Evolutionary conservation across 129 eudicot species (phyloP).

Genomic region (Saussurea involucrata): DNA sequence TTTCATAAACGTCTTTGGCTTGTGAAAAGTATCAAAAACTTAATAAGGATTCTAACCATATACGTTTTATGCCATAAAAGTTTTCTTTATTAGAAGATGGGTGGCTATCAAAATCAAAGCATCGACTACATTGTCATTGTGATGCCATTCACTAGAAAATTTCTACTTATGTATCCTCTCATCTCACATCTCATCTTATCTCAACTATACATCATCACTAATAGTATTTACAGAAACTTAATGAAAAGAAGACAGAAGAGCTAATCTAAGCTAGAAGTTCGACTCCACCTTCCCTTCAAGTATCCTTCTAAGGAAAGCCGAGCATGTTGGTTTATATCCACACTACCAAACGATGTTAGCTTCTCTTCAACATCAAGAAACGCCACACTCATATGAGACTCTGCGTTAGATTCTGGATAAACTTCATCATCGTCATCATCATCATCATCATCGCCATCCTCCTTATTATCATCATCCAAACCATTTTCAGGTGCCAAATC

Average conservation of each 20-base stretch:
- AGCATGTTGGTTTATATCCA: constrained; percentile 39
- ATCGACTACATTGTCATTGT: not conserved
- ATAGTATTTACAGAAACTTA: not conserved
- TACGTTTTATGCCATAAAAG: too few species aligned
- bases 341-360: constrained; percentile 55
- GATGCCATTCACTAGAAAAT: not conserved
- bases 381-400: constrained; percentile 72
- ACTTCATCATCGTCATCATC: constrained; percentile 70
- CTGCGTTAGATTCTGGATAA: constrained; percentile 75
- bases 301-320: constrained; percentile 61
- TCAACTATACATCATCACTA: constrained; percentile 29
- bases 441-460: not conserved
- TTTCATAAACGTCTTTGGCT: too few species aligned
- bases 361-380: constrained; percentile 61
- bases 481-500: constrained; percentile 30
- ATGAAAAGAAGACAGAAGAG: not conserved
- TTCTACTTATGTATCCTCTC: not conserved
- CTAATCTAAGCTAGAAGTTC: constrained; percentile 71
- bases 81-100: not conserved
- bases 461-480: constrained; percentile 25
- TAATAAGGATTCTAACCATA: too few species aligned
- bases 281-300: constrained; percentile 68
- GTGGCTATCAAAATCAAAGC: not conserved
- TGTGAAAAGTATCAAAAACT: too few species aligned
- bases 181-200: not conserved